phyloP scores from a whole-genome alignment of 805 yeast species.

The Cyberlindnera meyerae region DNA sequence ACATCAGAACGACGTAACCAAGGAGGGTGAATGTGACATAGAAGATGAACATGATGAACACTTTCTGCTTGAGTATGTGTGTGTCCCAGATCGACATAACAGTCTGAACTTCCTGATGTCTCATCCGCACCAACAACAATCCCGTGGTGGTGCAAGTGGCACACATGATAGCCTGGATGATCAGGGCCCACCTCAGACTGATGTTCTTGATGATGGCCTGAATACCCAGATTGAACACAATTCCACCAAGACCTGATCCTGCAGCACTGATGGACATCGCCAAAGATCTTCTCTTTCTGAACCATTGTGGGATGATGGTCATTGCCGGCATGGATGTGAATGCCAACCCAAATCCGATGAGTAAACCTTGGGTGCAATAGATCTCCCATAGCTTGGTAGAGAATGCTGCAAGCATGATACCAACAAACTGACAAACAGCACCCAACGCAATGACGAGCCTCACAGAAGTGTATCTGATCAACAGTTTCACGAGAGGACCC shows the following conservation, averaged over 20 bases:
- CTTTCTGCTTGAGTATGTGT: constrained; percentile 33
- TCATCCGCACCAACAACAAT: constrained; percentile 32
- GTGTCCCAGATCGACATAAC: constrained; percentile 38
- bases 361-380: constrained; percentile 61
- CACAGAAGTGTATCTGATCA: constrained; percentile 31
- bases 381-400: constrained; percentile 58
- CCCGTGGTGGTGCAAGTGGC: constrained; percentile 32
- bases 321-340: constrained; percentile 53
- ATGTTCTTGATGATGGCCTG: constrained; percentile 30
- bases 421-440: constrained; percentile 44
- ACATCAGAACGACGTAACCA: constrained; percentile 57
- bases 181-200: constrained; percentile 32
- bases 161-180: constrained; percentile 36
- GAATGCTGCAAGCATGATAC: constrained; percentile 56
- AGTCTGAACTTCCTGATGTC: constrained; percentile 34
- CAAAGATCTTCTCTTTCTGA: constrained; percentile 52
- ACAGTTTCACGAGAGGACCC: constrained; percentile 45
- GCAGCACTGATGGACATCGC: constrained; percentile 35
- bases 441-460: constrained; percentile 46
- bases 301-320: constrained; percentile 66
- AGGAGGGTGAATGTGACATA: constrained; percentile 46
- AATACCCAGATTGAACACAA: constrained; percentile 34
- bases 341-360: constrained; percentile 50
- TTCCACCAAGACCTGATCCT: constrained; percentile 43
- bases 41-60: constrained; percentile 37